phyloP scores from a whole-genome alignment of 2,329 filamentous ascomycete species.

The Diaporthe sp. region DNA sequence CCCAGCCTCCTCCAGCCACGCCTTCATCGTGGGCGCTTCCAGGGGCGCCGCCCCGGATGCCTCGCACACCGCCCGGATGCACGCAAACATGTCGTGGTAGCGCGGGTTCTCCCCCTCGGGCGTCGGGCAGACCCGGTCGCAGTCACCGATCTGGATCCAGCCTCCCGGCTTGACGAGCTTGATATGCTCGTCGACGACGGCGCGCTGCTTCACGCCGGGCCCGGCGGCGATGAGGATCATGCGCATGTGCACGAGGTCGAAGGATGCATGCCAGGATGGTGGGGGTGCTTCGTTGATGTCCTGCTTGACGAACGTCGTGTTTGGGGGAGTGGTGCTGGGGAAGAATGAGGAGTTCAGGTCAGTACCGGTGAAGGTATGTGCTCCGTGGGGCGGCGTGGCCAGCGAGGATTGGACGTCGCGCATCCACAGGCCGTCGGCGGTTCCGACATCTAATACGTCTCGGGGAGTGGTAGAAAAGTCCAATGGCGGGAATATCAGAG shows the following conservation, averaged over 20 bases:
- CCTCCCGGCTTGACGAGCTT: conserved; percentile 10
- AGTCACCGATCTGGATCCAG: conserved; percentile 34
- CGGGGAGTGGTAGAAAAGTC: conserved; percentile 1
- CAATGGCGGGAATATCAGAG: conserved; percentile 4
- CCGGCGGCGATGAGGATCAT: conserved; percentile 29
- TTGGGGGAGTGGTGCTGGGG: not conserved
- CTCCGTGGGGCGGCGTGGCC: not conserved
- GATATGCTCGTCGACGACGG: conserved; percentile 12
- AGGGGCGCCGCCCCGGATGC: conserved; percentile 21
- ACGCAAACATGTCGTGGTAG: conserved; percentile 32
- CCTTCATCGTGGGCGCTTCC: conserved; percentile 13
- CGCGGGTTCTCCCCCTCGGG: conserved; percentile 27
- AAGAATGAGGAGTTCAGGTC: conserved; percentile 25
- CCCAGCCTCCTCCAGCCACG: conserved; percentile 23
- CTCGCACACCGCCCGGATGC: conserved; percentile 26
- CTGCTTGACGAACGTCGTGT: conserved; percentile 18
- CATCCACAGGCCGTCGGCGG: conserved; percentile 14
- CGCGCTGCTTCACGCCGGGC: not conserved
- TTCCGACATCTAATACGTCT: not conserved
- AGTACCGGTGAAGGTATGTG: conserved; percentile 10
- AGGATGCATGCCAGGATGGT: conserved; percentile 8
- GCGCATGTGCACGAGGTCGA: conserved; percentile 15
- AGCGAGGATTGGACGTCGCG: conserved; percentile 18
- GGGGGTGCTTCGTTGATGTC: conserved; percentile 8
- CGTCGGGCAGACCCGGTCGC: conserved; percentile 22